Percentiles rank a stretch among this genome's conserved stretches.
Evolutionary conservation across 2,329 filamentous ascomycete species (phyloP).

Genomic region (Curvularia sp.): DNA sequence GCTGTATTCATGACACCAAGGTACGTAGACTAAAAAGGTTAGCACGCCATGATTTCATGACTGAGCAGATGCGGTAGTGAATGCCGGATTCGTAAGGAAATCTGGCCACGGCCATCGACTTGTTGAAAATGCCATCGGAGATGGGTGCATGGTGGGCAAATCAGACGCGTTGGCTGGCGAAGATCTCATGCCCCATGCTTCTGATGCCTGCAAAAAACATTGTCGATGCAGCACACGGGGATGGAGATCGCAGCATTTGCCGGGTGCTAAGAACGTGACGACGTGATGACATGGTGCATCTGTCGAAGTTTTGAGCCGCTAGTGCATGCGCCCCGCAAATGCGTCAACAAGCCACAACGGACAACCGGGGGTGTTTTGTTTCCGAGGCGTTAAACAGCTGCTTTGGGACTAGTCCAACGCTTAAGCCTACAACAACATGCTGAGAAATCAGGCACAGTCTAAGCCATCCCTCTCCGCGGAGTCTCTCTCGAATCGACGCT

Average conservation of each 20-base stretch:
- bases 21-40: constrained; percentile 14
- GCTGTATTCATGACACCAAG: constrained; percentile 36
- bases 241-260: constrained; percentile 26
- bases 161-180: constrained; percentile 9
- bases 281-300: constrained; percentile 42
- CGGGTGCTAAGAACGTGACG: constrained; percentile 38
- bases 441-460: constrained; percentile 21
- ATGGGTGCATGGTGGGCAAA: constrained; percentile 22
- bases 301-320: constrained; percentile 32
- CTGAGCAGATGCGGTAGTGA: constrained; percentile 36
- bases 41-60: constrained; percentile 48
- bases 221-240: constrained; percentile 27
- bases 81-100: constrained; percentile 28
- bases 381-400: constrained; percentile 10
- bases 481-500: constrained; percentile 8
- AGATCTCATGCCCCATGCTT: constrained; percentile 15
- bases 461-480: constrained; percentile 20
- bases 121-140: constrained; percentile 23
- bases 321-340: constrained; percentile 19
- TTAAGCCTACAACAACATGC: constrained; percentile 14
- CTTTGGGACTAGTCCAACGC: constrained; percentile 10
- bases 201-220: constrained; percentile 9
- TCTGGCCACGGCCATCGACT: constrained; percentile 29
- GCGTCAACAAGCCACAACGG: constrained; percentile 3
- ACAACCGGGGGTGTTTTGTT: constrained; percentile 2